Conservation (phyloP, 2,329 filamentous ascomycete genomes). For the Fusarium kyushuense region DNA sequence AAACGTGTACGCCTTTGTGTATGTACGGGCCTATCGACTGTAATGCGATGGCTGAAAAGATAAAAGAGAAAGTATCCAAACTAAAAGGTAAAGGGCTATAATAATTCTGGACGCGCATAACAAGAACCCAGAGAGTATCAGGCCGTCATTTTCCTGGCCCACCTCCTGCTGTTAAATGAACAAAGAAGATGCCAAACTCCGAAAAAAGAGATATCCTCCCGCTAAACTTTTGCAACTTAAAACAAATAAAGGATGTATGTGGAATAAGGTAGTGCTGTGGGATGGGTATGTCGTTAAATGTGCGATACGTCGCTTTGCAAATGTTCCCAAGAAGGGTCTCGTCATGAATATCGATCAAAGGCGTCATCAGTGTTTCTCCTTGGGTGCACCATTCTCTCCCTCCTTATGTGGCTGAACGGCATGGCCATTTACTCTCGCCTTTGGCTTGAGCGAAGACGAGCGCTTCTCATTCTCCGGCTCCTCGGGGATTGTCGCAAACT, state of each 20-base stretch:
- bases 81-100: neutral
- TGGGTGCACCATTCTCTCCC: conserved; percentile 29
- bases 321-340: neutral
- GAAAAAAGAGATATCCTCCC: conserved; percentile 29
- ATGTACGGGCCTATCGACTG: conserved; percentile 14
- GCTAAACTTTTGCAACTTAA: conserved; percentile 35
- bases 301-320: conserved; percentile 4
- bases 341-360: neutral
- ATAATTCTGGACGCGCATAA: conserved; percentile 5
- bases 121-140: conserved; percentile 14
- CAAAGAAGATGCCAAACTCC: conserved; percentile 33
- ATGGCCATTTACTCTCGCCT: conserved; percentile 37
- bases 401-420: conserved; percentile 25
- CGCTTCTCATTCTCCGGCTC: conserved; percentile 58
- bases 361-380: conserved; percentile 38
- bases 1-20: conserved; percentile 32
- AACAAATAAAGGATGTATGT: conserved; percentile 20
- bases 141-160: conserved; percentile 25
- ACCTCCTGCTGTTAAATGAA: conserved; percentile 1
- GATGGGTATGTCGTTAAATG: conserved; percentile 1
- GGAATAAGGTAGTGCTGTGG: neutral
- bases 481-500: conserved; percentile 84
- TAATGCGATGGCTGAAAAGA: conserved; percentile 7
- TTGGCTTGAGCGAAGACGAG: conserved; percentile 32
- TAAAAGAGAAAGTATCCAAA: conserved; percentile 3